Evolutionary conservation across 176 grass and related monocot species (phyloP).

Genomic region (Tillandsia leiboldiana): DNA sequence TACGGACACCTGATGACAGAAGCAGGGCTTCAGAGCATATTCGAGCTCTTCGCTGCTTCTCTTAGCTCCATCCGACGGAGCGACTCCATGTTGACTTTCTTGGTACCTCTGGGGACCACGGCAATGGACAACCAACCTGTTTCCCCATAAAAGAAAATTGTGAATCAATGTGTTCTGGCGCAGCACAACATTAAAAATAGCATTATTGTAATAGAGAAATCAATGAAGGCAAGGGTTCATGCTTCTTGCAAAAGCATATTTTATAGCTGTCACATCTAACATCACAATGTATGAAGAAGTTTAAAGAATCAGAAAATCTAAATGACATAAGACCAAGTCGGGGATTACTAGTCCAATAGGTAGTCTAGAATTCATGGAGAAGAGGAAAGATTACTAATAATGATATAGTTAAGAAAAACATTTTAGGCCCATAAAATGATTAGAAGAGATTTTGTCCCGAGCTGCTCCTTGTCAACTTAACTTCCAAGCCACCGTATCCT

Average conservation of each 20-base stretch:
- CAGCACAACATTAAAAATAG: no score
- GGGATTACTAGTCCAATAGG: not conserved
- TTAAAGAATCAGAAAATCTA: not conserved
- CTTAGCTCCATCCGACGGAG: conserved; percentile 23
- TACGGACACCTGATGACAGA: conserved; percentile 46
- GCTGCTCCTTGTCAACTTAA: not conserved
- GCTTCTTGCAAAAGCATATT: no score
- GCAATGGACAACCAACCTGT: conserved; percentile 16
- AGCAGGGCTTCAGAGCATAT: conserved; percentile 16
- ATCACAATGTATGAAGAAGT: not conserved
- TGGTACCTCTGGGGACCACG: conserved; percentile 34
- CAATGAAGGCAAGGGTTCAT: no score
- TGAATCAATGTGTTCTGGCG: not conserved
- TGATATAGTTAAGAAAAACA: not conserved
- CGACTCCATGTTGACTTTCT: conserved; percentile 33
- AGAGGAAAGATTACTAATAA: not conserved
- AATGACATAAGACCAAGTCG: not conserved
- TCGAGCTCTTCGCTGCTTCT: conserved; percentile 18
- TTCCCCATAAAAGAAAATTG: not conserved
- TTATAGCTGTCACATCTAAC: not conserved
- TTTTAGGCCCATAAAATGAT: not conserved
- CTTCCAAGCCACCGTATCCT: not conserved
- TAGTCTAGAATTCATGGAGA: not conserved
- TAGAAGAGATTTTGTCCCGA: not conserved
- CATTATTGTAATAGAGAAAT: no score